Evolutionary conservation across 495 filamentous ascomycete species (phyloP).

Genomic region (Tuber brumale): DNA sequence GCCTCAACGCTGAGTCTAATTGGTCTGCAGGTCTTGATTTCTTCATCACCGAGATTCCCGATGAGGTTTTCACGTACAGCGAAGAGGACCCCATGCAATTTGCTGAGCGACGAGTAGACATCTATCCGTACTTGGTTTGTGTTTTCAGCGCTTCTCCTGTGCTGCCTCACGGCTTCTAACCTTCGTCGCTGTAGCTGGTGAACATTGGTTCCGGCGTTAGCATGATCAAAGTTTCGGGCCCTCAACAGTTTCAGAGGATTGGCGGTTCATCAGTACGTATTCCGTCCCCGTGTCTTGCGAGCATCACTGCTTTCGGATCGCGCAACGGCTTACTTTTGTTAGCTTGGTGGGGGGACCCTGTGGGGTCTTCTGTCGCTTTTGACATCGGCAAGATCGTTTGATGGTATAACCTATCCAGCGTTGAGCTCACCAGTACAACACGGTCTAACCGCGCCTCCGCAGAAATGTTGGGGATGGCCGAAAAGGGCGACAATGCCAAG

Average conservation of each 20-base stretch:
- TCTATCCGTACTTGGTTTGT: slow-evolving; percentile 75
- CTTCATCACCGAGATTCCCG: slow-evolving; percentile 94
- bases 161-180: not conserved
- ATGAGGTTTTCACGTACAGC: slow-evolving; percentile 93
- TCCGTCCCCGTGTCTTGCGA: not conserved
- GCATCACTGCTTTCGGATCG: not conserved
- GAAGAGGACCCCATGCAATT: slow-evolving; percentile 82
- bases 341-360: slow-evolving; percentile 83
- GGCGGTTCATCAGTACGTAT: slow-evolving; percentile 68
- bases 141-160: not conserved
- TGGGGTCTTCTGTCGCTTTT: slow-evolving; percentile 90
- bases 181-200: slow-evolving; percentile 53
- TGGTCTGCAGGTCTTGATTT: slow-evolving; percentile 71
- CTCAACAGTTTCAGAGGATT: slow-evolving; percentile 74
- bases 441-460: not conserved
- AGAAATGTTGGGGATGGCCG: slow-evolving; percentile 69
- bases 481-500: slow-evolving; percentile 78
- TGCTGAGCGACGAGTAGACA: slow-evolving; percentile 60
- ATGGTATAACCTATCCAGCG: slow-evolving; percentile 59
- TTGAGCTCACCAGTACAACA: not conserved
- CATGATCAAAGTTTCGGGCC: slow-evolving; percentile 96
- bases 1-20: slow-evolving; percentile 6
- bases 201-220: slow-evolving; percentile 98
- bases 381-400: slow-evolving; percentile 83
- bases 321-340: slow-evolving; percentile 3